phyloP scores from a whole-genome alignment of 2,329 filamentous ascomycete genomes.

The Trichophyton verrucosum region DNA sequence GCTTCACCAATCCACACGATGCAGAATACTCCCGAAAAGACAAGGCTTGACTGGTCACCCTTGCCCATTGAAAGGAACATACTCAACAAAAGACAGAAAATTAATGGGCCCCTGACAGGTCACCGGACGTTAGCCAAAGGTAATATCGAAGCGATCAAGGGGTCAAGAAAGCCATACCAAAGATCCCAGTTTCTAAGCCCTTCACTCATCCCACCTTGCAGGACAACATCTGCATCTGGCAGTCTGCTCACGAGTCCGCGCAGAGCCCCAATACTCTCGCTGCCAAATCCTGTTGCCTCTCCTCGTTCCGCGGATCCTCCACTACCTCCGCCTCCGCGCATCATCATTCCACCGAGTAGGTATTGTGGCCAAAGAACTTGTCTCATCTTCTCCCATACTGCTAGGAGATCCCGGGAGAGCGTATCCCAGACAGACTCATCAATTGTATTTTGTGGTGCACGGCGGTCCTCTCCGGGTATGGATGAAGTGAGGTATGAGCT shows the following conservation, averaged over 20 bases:
- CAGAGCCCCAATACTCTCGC: conserved; percentile 36
- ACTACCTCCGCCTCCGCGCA: conserved; percentile 42
- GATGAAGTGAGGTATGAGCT: conserved; percentile 76
- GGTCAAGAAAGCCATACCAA: conserved; percentile 42
- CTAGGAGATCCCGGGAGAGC: conserved; percentile 77
- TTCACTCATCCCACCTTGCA: conserved; percentile 67
- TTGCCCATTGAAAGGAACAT: conserved; percentile 78
- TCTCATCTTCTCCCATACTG: conserved; percentile 95
- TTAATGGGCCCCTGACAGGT: conserved; percentile 61
- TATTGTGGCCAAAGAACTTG: conserved; percentile 96
- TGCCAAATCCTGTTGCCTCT: conserved; percentile 33
- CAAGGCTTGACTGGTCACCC: conserved; percentile 67
- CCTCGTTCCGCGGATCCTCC: conserved; percentile 46
- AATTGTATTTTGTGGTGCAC: conserved; percentile 82
- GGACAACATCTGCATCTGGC: conserved; percentile 54
- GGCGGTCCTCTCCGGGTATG: conserved; percentile 85
- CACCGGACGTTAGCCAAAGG: background rate
- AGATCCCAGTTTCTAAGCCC: conserved; percentile 94
- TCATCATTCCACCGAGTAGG: conserved; percentile 58
- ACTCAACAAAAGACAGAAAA: conserved; percentile 84
- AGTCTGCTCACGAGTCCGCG: conserved; percentile 49
- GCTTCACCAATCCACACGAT: conserved; percentile 96
- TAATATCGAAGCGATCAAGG: background rate
- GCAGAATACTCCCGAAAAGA: conserved; percentile 93
- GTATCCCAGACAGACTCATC: conserved; percentile 97